Conservation (phyloP, 2,329 filamentous ascomycete species). For the Botrytis aclada region DNA sequence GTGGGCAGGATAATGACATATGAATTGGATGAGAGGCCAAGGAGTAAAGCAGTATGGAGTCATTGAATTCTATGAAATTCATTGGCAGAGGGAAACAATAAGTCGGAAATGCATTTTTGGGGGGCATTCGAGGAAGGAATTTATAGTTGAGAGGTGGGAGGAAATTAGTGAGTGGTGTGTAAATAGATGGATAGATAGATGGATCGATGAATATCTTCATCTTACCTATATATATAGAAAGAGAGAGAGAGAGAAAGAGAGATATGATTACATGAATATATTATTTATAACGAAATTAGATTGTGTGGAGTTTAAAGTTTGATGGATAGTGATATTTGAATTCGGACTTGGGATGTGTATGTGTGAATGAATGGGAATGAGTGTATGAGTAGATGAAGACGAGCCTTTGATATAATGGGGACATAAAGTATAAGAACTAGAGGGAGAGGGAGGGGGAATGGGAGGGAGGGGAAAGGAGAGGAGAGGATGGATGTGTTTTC, state of each 20-base stretch:
- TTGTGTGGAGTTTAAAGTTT: background rate
- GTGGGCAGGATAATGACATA: background rate
- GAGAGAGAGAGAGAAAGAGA: no score
- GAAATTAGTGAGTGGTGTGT: background rate
- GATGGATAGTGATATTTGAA: background rate
- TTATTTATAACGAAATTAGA: background rate
- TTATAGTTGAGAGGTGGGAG: background rate
- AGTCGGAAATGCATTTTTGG: background rate
- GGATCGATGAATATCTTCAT: background rate
- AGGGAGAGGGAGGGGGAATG: no score
- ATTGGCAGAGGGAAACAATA: background rate
- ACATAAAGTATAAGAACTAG: no score
- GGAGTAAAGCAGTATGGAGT: background rate
- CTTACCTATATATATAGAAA: background rate
- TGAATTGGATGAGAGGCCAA: background rate
- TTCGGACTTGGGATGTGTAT: no score
- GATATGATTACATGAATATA: background rate
- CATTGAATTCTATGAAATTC: background rate
- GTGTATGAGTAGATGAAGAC: no score
- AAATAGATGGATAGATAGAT: background rate
- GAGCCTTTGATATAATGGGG: no score
- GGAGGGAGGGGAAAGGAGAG: no score
- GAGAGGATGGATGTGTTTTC: no score
- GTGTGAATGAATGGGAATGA: background rate
- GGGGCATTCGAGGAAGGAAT: background rate